Base-by-base conservation (phyloP, 1,284 basidiomycete species). In the Cryptococcus wingfieldii region DNA sequence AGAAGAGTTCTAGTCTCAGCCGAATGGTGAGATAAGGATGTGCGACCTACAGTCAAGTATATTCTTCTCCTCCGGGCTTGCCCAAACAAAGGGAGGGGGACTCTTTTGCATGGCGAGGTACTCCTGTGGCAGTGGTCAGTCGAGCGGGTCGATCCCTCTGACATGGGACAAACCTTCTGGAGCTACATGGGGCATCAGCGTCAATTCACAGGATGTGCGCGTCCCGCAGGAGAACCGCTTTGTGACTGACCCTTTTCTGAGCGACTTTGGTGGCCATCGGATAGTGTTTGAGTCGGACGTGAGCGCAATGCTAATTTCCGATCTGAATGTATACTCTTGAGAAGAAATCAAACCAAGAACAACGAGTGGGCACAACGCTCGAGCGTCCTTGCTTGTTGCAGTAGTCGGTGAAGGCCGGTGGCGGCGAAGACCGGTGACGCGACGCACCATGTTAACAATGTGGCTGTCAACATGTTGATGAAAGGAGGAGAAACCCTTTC, bases 11-110 rank as follows among this genome's bases (percentile, higher is more conserved):
- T 46, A 16, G 27, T 38, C 23, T 38, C 23, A n/a, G 37, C 65
- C 50, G 58, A 55, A 50, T 34, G 27, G 8, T 53, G 50, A 38
- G 10, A 16, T 16, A n/a, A 50, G 25, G 38, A 18, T 7, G 39
- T 18, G 13, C 5, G n/a, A 67, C 76, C 64, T 58, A 77, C 76
- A 77, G 60, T 77, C 74, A 46, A 96, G 78, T 63, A 96, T 93
- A 76, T 97, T 94, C 84, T 92, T 94, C 82, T 96, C 93, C 67
- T 95, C 90, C 28, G 93, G 93, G 44, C 84, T 83, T 43, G 92
- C 92, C 86, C 89, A 94, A 47, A 95, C 87, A 76, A 92, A 95
- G 57, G 92, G 92, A 3, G 93, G 93, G 27, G 93, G 90, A 60
- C 91, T 88, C 72, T 81, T 89, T 79, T 94, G 91, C 92, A 97